Percentiles rank a stretch among this genome's conserved stretches.
phyloP scores from a whole-genome alignment of 2,329 filamentous ascomycete species.

The Fusarium verrucosum region DNA sequence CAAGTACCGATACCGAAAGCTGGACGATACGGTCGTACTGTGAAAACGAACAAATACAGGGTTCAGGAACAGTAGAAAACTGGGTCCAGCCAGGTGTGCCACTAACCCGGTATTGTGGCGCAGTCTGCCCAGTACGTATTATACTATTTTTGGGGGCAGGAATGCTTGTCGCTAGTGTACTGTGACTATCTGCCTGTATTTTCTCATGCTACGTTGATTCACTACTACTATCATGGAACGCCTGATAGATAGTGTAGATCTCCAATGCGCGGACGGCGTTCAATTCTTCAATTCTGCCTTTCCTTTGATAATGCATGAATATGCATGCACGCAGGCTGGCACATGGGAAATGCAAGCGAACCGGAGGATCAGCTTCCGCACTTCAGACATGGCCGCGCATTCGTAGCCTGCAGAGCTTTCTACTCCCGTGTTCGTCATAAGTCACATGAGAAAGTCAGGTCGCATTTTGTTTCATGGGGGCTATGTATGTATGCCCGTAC shows the following conservation, averaged over 20 bases:
- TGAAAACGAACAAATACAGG: conserved; percentile 24
- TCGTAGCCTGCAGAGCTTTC: conserved; percentile 5
- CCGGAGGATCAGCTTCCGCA: conserved; percentile 18
- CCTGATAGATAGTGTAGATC: conserved; percentile 21
- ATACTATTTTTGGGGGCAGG: conserved; percentile 42
- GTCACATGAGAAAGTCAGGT: conserved; percentile 36
- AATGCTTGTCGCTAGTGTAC: conserved; percentile 15
- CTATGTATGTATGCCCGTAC: too few relatives aligned
- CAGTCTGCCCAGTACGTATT: conserved; percentile 20
- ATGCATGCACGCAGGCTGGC: conserved; percentile 26
- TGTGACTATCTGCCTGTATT: too few relatives aligned
- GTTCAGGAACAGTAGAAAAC: conserved; percentile 18
- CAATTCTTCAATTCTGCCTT: conserved; percentile 30
- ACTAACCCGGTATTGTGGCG: conserved; percentile 30
- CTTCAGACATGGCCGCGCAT: conserved; percentile 14
- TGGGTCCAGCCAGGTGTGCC: conserved; percentile 25
- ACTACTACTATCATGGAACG: background rate
- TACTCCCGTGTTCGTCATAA: conserved; percentile 13
- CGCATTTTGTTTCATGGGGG: conserved; percentile 15
- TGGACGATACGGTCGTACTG: conserved; percentile 27
- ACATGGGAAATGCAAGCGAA: conserved; percentile 12
- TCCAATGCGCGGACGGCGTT: conserved; percentile 5
- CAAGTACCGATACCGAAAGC: conserved; percentile 39
- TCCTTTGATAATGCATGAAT: conserved; percentile 24
- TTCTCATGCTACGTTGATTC: conserved; percentile 5